phyloP scores from a whole-genome alignment of 371 early-diverging fungal genomes.

The Apophysomyces ossiformis region DNA sequence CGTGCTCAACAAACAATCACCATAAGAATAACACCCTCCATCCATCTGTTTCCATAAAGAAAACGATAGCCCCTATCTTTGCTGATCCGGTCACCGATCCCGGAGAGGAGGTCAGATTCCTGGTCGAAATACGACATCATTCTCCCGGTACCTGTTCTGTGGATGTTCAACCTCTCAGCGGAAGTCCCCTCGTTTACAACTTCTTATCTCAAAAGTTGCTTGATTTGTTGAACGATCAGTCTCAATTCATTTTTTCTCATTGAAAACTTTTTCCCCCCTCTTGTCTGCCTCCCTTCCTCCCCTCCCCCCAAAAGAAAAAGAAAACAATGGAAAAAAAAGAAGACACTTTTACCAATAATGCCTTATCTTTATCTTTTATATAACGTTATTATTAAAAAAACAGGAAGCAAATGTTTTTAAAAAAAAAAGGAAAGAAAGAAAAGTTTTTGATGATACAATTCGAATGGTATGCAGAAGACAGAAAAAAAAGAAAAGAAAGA shows the following conservation, averaged over 20 bases:
- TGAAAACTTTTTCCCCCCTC: neutral
- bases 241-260: neutral
- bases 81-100: conserved; percentile 82
- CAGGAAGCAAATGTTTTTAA: neutral
- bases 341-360: neutral
- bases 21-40: neutral
- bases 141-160: conserved; percentile 76
- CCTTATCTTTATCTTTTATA: conserved; percentile 1
- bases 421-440: neutral
- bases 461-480: conserved; percentile 6
- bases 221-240: conserved; percentile 37
- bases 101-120: conserved; percentile 72
- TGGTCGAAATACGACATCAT: conserved; percentile 78
- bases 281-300: too few relatives aligned
- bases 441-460: conserved; percentile 2
- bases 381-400: neutral
- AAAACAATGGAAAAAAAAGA: neutral
- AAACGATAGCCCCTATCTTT: conserved; percentile 69
- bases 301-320: too few relatives aligned
- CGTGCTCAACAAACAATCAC: neutral
- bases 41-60: neutral
- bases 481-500: neutral
- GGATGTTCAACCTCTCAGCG: conserved; percentile 77
- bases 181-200: conserved; percentile 86
- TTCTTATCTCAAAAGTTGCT: conserved; percentile 73